Evolutionary conservation across 306 rosid genomes (phyloP).

Genomic region (Quercus variabilis): DNA sequence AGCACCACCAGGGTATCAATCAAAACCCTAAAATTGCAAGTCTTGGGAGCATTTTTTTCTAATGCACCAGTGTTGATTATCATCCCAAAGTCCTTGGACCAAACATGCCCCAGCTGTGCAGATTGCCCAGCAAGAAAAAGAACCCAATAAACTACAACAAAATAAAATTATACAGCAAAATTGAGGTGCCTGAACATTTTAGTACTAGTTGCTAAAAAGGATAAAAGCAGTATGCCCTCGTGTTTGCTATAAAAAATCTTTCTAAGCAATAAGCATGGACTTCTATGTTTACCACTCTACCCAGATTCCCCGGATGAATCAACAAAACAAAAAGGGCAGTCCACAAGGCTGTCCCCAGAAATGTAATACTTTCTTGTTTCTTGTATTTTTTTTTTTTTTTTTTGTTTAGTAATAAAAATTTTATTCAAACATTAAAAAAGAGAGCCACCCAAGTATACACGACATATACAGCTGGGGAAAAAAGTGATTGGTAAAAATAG

Average conservation of each 20-base stretch:
- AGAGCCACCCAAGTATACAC: too few relatives aligned
- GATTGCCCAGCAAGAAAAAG: not conserved
- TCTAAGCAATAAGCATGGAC: not conserved
- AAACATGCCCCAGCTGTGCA: not conserved
- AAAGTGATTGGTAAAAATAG: too few relatives aligned
- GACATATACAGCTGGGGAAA: too few relatives aligned
- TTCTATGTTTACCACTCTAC: not conserved
- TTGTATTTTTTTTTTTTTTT: too few relatives aligned
- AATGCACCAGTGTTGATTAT: not conserved
- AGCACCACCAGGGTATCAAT: too few relatives aligned
- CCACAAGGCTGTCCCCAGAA: not conserved
- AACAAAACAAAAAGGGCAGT: slow-evolving; percentile 6
- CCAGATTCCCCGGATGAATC: not conserved
- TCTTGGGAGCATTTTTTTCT: not conserved
- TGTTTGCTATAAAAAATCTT: not conserved
- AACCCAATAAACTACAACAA: not conserved
- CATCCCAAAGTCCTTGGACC: not conserved
- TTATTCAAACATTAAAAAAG: too few relatives aligned
- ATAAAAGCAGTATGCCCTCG: not conserved
- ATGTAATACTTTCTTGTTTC: not conserved
- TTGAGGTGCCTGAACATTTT: not conserved
- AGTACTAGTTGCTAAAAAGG: not conserved
- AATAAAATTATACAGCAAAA: not conserved
- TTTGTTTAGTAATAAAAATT: too few relatives aligned
- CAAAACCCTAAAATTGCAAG: not conserved